Base-by-base conservation (phyloP, 2,329 filamentous ascomycete species). In the Pyricularia grisea region DNA sequence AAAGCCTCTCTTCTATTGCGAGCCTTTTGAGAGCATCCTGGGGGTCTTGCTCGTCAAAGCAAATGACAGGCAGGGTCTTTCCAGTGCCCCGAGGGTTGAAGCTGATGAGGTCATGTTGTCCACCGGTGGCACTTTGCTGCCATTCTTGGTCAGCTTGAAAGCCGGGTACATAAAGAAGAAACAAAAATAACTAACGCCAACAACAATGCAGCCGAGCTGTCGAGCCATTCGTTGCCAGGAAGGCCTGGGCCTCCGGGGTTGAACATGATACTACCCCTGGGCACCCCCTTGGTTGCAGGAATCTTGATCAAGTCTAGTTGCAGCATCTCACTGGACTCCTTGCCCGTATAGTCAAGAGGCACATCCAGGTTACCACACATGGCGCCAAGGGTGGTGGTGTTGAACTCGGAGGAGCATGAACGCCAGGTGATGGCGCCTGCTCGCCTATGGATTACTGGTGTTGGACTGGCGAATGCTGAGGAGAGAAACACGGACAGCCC, bases 201-300 rank as follows among this genome's bases (percentile, higher is more conserved):
- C 25, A 61, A 61, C 25, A 61, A 9, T 10, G 17, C 23, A 14
- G 23, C 25, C 58, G 25, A 61, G 58, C 58, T 9, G 12, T 61
- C 58, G 2, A 61, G 23, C n/a, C n/a, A 61, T n/a, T 12, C 10
- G 58, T 25, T 20, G 9, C 66, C 68, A 12, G 23, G 42, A 10
- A 50, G 17, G 7, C 76, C 72, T 0, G 75, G 75, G 0, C 75
- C 75, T 20, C 75, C 74, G 69, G 73, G 75, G 68, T 78, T 78
- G 67, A 77, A 68, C 28, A 77, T 50, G 42, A 78, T 77, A 68
- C 73, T 77, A 1, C 76, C 75, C 60, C 74, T 74, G 4, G 70
- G 71, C 3, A 73, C 73, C 55, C 71, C 67, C 25, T 71, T 71
- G 31, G 65, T 25, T n/a, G 36, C 63, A 50, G 69, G 58, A 20